Percentiles rank a stretch among this genome's conserved stretches.
These are phyloP conservation scores for Pseudofabraea citricarpa DNA, from an alignment of 2,329 filamentous ascomycete species.

Conservation along the genomic window DNA sequence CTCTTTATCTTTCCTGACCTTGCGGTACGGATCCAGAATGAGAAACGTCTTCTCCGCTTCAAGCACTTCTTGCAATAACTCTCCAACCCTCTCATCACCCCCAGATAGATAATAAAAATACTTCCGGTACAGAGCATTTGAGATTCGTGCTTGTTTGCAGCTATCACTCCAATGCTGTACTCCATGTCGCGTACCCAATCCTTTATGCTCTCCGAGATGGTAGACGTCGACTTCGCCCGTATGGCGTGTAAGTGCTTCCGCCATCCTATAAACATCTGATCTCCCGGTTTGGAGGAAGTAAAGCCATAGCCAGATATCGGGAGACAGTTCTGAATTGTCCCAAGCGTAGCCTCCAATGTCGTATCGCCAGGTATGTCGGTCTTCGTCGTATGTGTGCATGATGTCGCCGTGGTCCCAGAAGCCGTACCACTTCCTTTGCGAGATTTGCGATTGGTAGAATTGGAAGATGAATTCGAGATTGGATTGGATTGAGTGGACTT, in stretches of 20 bases:
- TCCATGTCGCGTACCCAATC: constrained; percentile 57
- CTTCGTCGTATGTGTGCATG: constrained; percentile 56
- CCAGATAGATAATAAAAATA: constrained; percentile 39
- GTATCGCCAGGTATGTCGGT: constrained; percentile 57
- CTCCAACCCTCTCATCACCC: constrained; percentile 19
- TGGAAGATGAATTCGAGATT: constrained; percentile 51
- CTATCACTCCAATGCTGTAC: constrained; percentile 59
- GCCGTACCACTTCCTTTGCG: constrained; percentile 57
- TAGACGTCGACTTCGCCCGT: constrained; percentile 59
- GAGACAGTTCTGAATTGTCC: constrained; percentile 61
- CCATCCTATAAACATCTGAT: constrained; percentile 15
- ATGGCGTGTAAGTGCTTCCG: constrained; percentile 36
- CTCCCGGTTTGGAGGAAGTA: constrained; percentile 32
- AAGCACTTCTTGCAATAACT: constrained; percentile 29
- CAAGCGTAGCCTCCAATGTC: constrained; percentile 60
- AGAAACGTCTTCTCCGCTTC: constrained; percentile 49
- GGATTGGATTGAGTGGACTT: constrained; percentile 36
- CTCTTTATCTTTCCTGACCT: constrained; percentile 50
- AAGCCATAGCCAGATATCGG: constrained; percentile 58
- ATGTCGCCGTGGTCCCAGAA: constrained; percentile 60
- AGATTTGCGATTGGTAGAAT: constrained; percentile 51
- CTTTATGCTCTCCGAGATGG: constrained; percentile 52
- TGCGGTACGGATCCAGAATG: constrained; percentile 50
- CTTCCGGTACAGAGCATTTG: constrained; percentile 51
- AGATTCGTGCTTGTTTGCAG: constrained; percentile 57